Percentiles rank a stretch among this genome's conserved stretches.
Evolutionary conservation across 225 moss, liverwort and hornwort genomes (phyloP).

Genomic region (Polytrichum formosum): DNA sequence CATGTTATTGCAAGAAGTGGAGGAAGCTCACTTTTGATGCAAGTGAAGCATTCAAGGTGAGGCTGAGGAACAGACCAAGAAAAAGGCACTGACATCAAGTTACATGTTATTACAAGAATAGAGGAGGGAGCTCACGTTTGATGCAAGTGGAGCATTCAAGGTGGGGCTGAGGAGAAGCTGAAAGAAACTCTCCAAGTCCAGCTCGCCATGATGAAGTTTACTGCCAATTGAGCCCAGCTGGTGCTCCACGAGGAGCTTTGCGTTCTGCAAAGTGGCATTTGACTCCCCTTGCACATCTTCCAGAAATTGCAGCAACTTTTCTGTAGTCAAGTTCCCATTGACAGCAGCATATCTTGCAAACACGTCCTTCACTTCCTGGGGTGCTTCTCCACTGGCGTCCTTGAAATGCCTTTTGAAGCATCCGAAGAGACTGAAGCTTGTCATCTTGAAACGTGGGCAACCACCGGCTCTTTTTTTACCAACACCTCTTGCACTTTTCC

Average conservation of each 20-base stretch:
- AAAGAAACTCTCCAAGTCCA: constrained; percentile 31
- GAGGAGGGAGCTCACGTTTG: constrained; percentile 11
- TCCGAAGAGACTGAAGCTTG: constrained; percentile 24
- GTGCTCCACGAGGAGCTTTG: constrained; percentile 27
- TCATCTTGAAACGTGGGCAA: not conserved
- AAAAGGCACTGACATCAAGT: too few species aligned
- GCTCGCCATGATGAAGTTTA: constrained; percentile 11
- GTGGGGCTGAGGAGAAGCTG: constrained; percentile 30
- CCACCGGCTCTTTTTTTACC: not conserved
- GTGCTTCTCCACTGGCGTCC: constrained; percentile 16
- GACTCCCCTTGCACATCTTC: constrained; percentile 39
- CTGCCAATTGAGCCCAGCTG: constrained; percentile 15
- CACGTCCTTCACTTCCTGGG: constrained; percentile 23
- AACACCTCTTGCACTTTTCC: not conserved
- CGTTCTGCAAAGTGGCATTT: constrained; percentile 24
- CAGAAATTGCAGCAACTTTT: constrained; percentile 34
- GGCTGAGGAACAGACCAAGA: too few species aligned
- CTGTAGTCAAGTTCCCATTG: constrained; percentile 22
- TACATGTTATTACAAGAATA: not conserved
- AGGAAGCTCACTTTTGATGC: too few species aligned
- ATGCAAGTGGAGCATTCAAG: constrained; percentile 23
- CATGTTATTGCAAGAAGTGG: too few species aligned
- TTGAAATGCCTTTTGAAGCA: constrained; percentile 35
- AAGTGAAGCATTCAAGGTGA: too few species aligned
- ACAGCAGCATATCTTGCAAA: constrained; percentile 47